These are phyloP conservation scores for Perilla frutescens DNA, from an alignment of 257 asterid species.

Conservation along the genomic window DNA sequence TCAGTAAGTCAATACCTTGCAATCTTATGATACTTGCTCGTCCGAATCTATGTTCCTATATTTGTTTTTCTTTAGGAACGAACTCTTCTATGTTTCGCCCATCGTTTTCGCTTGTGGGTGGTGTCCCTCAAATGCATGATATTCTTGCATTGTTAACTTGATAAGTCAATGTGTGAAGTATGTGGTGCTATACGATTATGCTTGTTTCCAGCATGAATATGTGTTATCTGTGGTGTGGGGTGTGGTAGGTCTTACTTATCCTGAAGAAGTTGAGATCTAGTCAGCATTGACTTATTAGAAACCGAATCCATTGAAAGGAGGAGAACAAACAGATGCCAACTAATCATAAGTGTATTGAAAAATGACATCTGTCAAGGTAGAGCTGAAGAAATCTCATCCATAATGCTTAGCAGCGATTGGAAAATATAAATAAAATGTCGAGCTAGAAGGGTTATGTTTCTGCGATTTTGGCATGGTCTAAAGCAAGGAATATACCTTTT, in stretches of 20 bases:
- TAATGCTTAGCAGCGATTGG: background rate
- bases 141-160: background rate
- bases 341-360: background rate
- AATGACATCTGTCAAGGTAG: background rate
- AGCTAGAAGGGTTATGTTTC: background rate
- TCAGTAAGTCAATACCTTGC: constrained; percentile 60
- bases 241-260: constrained; percentile 17
- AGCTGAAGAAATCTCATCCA: background rate
- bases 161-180: constrained; percentile 3
- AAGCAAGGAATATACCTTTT: background rate
- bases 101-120: background rate
- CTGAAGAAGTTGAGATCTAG: background rate
- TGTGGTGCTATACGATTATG: no score
- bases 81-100: no score
- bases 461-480: background rate
- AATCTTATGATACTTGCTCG: background rate
- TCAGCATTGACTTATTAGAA: background rate
- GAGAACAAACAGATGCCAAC: background rate
- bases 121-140: background rate
- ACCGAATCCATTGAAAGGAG: background rate
- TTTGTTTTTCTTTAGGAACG: background rate
- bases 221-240: background rate
- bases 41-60: background rate
- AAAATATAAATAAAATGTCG: background rate
- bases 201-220: no score